phyloP scores from a whole-genome alignment of 441 rosid genomes.

The Manihot esculenta region DNA sequence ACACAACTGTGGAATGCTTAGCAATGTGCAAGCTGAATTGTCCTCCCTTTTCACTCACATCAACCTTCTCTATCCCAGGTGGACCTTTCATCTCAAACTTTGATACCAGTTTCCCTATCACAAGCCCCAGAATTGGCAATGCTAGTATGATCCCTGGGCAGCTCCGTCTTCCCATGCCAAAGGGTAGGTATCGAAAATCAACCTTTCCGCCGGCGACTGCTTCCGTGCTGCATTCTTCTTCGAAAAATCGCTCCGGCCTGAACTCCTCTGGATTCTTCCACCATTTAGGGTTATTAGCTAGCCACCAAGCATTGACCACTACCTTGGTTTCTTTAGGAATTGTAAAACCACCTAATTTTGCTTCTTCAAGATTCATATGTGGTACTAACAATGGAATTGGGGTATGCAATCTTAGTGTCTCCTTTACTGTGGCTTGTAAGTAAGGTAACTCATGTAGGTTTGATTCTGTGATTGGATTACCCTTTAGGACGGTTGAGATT shows the following conservation, averaged over 20 bases:
- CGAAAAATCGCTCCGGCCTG: constrained; percentile 55
- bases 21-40: constrained; percentile 64
- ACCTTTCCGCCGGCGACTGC: constrained; percentile 50
- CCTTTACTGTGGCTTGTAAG: constrained; percentile 54
- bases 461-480: constrained; percentile 38
- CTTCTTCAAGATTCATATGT: constrained; percentile 63
- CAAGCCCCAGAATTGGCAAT: constrained; percentile 50
- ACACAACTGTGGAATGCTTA: constrained; percentile 48
- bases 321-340: constrained; percentile 59
- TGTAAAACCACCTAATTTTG: constrained; percentile 46
- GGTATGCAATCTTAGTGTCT: constrained; percentile 49
- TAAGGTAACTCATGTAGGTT: constrained; percentile 45
- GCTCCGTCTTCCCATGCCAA: constrained; percentile 57
- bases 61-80: constrained; percentile 35
- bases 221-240: constrained; percentile 41
- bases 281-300: constrained; percentile 55
- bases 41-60: constrained; percentile 58
- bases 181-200: constrained; percentile 52
- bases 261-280: constrained; percentile 51
- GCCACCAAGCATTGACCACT: constrained; percentile 65
- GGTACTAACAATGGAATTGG: constrained; percentile 63
- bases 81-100: constrained; percentile 46
- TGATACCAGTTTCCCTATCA: constrained; percentile 41
- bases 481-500: constrained; percentile 35
- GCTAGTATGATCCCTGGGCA: constrained; percentile 64